Evolutionary conservation across 805 yeast species (phyloP).

Genomic region (Saccharomycopsis schoenii): DNA sequence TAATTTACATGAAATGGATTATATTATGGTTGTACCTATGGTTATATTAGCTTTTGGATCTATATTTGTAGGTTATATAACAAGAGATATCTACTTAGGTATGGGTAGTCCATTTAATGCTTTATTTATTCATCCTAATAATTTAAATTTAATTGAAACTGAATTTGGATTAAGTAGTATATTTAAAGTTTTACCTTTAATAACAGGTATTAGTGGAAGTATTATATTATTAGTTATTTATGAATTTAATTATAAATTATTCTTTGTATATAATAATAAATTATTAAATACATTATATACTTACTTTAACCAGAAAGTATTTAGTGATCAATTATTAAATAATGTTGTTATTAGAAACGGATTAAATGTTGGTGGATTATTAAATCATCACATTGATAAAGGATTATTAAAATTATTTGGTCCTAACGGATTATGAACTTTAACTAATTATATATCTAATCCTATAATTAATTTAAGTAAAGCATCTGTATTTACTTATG

Average conservation of each 20-base stretch:
- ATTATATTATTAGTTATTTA: slow-evolving; percentile 18
- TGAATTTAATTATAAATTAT: slow-evolving; percentile 19
- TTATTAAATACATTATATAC: slow-evolving; percentile 15
- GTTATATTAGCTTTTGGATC: slow-evolving; percentile 20
- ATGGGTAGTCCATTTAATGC: slow-evolving; percentile 20
- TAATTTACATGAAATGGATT: slow-evolving; percentile 19
- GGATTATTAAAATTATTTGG: slow-evolving; percentile 22
- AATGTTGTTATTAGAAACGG: slow-evolving; percentile 20
- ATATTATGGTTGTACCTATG: slow-evolving; percentile 20
- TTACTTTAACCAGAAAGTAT: slow-evolving; percentile 21
- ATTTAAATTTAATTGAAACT: slow-evolving; percentile 19
- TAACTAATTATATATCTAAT: slow-evolving; percentile 10
- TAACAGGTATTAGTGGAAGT: slow-evolving; percentile 14
- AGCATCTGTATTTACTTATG: slow-evolving; percentile 14
- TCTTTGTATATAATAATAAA: slow-evolving; percentile 17
- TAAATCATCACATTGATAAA: slow-evolving; percentile 22
- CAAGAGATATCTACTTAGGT: slow-evolving; percentile 22
- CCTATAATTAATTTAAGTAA: slow-evolving; percentile 14
- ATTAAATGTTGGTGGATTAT: slow-evolving; percentile 20
- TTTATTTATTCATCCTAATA: slow-evolving; percentile 21
- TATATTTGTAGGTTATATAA: slow-evolving; percentile 21
- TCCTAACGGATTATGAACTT: slow-evolving; percentile 19
- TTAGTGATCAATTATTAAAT: slow-evolving; percentile 22
- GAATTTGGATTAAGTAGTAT: slow-evolving; percentile 19
- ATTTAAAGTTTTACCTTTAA: slow-evolving; percentile 20